Conservation (phyloP, 2,329 filamentous ascomycete species). For the Ophiocordyceps camponoti-saundersi region DNA sequence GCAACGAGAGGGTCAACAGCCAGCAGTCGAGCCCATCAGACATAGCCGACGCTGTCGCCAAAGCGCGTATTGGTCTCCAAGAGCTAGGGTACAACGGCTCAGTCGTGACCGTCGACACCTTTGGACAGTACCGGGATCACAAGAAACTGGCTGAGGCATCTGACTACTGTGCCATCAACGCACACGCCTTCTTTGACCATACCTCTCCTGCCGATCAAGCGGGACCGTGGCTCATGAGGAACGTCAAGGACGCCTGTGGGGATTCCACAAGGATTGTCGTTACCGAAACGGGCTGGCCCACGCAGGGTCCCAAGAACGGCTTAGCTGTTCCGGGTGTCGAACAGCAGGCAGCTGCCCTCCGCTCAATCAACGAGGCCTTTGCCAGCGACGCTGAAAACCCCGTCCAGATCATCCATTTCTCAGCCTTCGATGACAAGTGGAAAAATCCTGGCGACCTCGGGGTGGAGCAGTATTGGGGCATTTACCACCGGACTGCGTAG, state of each 20-base stretch:
- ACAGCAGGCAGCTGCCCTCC: constrained; percentile 50
- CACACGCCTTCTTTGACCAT: constrained; percentile 69
- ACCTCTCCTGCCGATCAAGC: constrained; percentile 41
- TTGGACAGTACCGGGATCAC: constrained; percentile 50
- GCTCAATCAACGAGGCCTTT: constrained; percentile 46
- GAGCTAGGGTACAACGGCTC: constrained; percentile 50
- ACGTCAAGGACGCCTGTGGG: constrained; percentile 26
- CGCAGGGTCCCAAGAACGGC: constrained; percentile 46
- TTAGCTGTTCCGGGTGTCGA: constrained; percentile 48
- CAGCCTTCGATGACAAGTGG: constrained; percentile 66
- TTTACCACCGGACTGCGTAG: constrained; percentile 13
- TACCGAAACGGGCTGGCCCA: constrained; percentile 77
- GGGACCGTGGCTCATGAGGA: constrained; percentile 47
- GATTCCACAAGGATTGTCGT: constrained; percentile 47
- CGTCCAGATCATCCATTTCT: constrained; percentile 51
- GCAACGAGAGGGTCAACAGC: constrained; percentile 65
- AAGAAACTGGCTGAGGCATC: constrained; percentile 51
- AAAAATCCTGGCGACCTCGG: constrained; percentile 51
- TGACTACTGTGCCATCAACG: constrained; percentile 69
- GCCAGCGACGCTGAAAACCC: constrained; percentile 16
- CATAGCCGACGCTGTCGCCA: constrained; percentile 40
- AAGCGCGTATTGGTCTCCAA: constrained; percentile 40
- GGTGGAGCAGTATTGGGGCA: constrained; percentile 66
- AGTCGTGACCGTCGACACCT: constrained; percentile 69
- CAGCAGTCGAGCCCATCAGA: constrained; percentile 31